Evolutionary conservation across 164 flowering plant genomes (phyloP).

Genomic region (Vitis rotundifolia): DNA sequence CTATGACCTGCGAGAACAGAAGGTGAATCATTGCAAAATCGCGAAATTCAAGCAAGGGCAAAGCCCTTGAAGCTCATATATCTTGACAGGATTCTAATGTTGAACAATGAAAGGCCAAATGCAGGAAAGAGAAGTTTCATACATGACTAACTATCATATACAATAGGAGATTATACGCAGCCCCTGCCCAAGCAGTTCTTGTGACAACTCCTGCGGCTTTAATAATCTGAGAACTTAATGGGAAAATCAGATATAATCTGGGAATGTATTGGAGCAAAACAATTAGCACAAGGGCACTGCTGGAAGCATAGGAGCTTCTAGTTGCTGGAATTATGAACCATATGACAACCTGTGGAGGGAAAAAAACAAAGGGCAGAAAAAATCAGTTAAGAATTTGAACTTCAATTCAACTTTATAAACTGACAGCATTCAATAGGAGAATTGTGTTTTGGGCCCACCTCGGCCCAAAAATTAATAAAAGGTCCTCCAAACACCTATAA

Average conservation of each 20-base stretch:
- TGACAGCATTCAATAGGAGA: no score
- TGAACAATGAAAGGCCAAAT: not conserved
- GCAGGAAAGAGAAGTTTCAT: constrained; percentile 8
- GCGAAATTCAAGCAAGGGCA: not conserved
- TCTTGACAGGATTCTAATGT: not conserved
- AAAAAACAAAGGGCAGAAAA: not conserved
- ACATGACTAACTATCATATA: constrained; percentile 98
- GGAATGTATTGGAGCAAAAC: constrained; percentile 91
- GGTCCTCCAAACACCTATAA: no score
- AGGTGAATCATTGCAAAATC: not conserved
- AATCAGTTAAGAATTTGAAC: not conserved
- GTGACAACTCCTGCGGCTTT: constrained; percentile 94
- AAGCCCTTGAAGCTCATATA: not conserved
- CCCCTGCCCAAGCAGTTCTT: constrained; percentile 99
- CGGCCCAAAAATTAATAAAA: no score
- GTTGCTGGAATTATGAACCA: constrained; percentile 87
- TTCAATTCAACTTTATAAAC: no score
- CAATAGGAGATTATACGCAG: constrained; percentile 87
- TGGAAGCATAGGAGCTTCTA: constrained; percentile 56
- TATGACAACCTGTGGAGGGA: constrained; percentile 71
- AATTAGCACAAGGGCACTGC: constrained; percentile 79
- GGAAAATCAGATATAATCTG: constrained; percentile 86
- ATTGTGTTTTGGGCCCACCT: no score
- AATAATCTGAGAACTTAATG: constrained; percentile 81
- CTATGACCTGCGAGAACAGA: constrained; percentile 59